Evolutionary conservation across 2,329 filamentous ascomycete species (phyloP), one percentile per base, ranked within the genome.

Genomic region (Colletotrichum euphorbiae): DNA sequence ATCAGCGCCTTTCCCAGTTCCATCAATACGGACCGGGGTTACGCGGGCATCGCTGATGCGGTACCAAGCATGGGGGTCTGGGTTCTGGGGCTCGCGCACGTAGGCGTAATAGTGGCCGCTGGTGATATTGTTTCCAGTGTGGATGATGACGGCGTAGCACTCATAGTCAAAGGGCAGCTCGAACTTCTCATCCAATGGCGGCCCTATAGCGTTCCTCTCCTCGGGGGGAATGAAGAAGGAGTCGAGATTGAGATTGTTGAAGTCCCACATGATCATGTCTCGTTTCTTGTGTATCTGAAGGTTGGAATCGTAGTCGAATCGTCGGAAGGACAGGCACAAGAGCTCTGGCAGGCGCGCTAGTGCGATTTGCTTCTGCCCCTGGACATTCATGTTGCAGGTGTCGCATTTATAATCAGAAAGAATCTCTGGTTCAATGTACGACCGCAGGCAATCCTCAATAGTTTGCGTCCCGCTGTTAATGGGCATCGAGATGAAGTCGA

Each of bases 31-130:
- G n/a, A 84, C 77, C 58, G 77, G 77, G 11, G 73, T 77, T 5
- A 85, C 79, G 1, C 67, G 65, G 15, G 73, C 72, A 70, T 89
- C 87, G 68, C 87, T 82, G 73, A 83, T 85, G 67, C 77, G 73
- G 69, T 81, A 80, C 87, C 87, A 89, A 21, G 77, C 78, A 38
- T 78, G 78, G 5, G 78, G 78, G 65, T 83, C 78, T 42, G 78
- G 76, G 13, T 78, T 78, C 42, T 82, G 82, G 42, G 84, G 82
- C 73, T 91, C 88, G 50, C 87, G 87, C 69, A 92, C 87, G 66
- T 91, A 89, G 3, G 90, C 86, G 60, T 91, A 90, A 77, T 98
- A 98, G 79, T 98, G 94, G 0, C 94, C 94, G 57, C 87, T 88
- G 42, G 88, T 87, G 59, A 92, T 83, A 1, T 85, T 89, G 1